Evolutionary conservation across 1,284 basidiomycete species (phyloP), one percentile per base, ranked within the genome.

Genomic region (Austroboletus olivaceoglutinosus): DNA sequence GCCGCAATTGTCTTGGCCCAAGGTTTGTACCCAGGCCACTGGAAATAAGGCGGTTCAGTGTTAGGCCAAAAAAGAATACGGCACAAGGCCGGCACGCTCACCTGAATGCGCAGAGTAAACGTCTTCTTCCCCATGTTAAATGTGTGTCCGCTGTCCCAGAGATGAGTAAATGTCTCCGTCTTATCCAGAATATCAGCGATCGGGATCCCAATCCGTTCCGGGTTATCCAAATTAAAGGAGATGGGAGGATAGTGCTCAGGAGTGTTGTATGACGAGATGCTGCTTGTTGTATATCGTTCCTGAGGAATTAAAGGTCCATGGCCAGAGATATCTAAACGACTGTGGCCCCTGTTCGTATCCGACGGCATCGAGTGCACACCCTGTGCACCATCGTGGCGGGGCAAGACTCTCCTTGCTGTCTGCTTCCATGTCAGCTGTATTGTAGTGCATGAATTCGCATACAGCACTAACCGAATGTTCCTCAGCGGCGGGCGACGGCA

Each of bases 21-120:
- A 7, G 53, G 25, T 39, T 23, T 45, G 33, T 68, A 68, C 6
- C 66, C 66, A 5, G 68, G 69, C 68, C 69, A 71, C 66, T 68
- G 34, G 40, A 36, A 31, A 11, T 16, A 18, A 34, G 5, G 11
- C 12, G 11, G 25, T 31, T 18, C 36, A 25, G 16, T 5, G 13
- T 30, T 49, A 7, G 53, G 39, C 40, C 22, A 45, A 38, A 16
- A 37, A 2, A 38, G 12, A 33, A 33, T 16, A 13, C 31, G 31
- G 31, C 31, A 33, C 30, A 3, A 38, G 29, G 43, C 19, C 10
- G 4, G 11, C 13, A 39, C 11, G 21, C 53, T 51, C 40, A 69
- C 66, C 45, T 52, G 51, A 13, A 68, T 37, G 25, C 68, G 67
- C 4, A 66, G 36, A n/a, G 59, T 67, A 19, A 67, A 68, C 4